Base-by-base conservation (phyloP, 495 filamentous ascomycete genomes). In the Zalerion maritima region DNA sequence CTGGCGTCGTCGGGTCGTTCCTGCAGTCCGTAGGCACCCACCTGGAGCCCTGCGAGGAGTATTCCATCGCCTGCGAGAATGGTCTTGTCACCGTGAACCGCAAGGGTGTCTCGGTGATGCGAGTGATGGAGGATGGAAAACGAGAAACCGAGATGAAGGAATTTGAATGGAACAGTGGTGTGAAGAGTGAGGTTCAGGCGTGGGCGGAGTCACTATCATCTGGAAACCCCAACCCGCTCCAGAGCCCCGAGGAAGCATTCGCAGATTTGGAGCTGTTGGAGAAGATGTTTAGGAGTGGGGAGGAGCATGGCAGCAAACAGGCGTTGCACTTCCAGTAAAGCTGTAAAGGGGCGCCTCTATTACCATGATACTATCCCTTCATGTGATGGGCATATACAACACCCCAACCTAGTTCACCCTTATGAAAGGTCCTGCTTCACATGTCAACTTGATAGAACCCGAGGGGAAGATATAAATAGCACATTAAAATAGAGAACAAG, bases 251-350 rank as follows among this genome's bases (percentile, higher is more conserved):
- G 42, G 58, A 78, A 43, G 81, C 74, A 16, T 53, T 81, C 42
- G 66, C 55, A 10, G 81, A 86, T 60, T 47, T 87, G 33, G 69
- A 78, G 48, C 45, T 85, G 27, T 38, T 70, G 57, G 75, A 78
- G 52, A 62, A 62, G 38, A 72, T 79, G 58, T 47, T 80, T 45
- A 56, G 37, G 39, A 77, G 72, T 52, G 71, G 75, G 3, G 71
- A 75, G 35, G 42, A 55, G 22, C 46, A 63, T 21, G 74, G 75
- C 2, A 56, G 60, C 40, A 48, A 47, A 26, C 41, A 53, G 34
- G 53, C 34, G 37, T 38, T 60, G 15, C 31, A 47, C 31, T 37
- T 51, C 18, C 47, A 51, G 28, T 42, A 45, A 29, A 22, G 21
- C 7, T n/a, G 21, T 22, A 22, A 7, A 7, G 15, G 24, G 15